A percentile compares a stretch with the other conserved stretches of the same genome.
Conservation (phyloP, 176 grass and related monocot genomes). For the Carex kokanica region DNA sequence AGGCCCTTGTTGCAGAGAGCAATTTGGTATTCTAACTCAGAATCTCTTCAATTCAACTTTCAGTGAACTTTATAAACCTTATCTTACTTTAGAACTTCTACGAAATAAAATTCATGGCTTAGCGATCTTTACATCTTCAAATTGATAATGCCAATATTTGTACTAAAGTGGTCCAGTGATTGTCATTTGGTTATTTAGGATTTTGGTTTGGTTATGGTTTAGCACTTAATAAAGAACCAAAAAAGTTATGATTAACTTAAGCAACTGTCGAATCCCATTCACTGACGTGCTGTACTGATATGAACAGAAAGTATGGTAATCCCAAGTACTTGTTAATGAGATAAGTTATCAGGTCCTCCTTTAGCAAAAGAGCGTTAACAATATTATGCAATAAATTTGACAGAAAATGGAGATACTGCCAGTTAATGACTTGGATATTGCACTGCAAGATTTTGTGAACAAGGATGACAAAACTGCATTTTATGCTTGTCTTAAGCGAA, state of each 20-base stretch:
- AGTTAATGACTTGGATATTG: conserved; percentile 54
- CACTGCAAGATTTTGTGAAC: conserved; percentile 70
- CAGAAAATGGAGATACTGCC: conserved; percentile 70
- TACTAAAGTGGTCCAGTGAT: background rate
- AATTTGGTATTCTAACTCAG: conserved; percentile 61
- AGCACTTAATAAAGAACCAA: background rate
- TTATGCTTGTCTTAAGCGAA: conserved; percentile 47
- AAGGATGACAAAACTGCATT: conserved; percentile 62
- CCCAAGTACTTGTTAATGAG: background rate
- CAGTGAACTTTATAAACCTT: background rate
- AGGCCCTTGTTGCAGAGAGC: conserved; percentile 64
- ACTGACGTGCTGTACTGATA: background rate
- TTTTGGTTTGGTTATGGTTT: background rate
- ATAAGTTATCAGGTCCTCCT: background rate
- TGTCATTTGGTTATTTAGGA: background rate
- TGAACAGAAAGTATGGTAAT: background rate
- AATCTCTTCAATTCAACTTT: background rate
- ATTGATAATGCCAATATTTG: background rate
- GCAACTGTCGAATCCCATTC: background rate
- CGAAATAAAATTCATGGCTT: background rate
- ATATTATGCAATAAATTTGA: conserved; percentile 28
- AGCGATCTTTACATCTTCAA: conserved; percentile 1
- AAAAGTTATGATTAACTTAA: background rate
- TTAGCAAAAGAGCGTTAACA: background rate
- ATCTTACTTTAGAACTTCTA: background rate